Conservation (phyloP, 495 filamentous ascomycete genomes). For the Lasiosphaeria hispida region DNA sequence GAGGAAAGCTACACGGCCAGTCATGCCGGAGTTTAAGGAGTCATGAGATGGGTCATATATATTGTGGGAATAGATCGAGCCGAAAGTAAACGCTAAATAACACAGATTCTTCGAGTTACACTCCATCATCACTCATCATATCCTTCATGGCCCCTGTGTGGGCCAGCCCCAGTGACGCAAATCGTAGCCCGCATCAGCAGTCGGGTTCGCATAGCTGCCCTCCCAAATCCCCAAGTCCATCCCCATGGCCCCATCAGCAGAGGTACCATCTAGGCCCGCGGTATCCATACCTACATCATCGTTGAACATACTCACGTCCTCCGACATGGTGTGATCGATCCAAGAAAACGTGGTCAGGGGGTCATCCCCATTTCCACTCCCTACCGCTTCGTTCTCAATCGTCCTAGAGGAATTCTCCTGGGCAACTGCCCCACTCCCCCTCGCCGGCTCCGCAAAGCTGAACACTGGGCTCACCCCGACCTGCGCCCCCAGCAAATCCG, state of each 20-base stretch:
- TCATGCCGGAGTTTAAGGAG: no score
- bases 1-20: not conserved
- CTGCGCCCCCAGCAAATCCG: no score
- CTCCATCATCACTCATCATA: no score
- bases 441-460: no score
- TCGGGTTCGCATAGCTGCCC: conserved; percentile 20
- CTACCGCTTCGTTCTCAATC: not conserved
- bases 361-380: not conserved
- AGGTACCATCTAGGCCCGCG: not conserved
- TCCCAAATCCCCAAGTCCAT: conserved; percentile 22
- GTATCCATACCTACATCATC: not conserved
- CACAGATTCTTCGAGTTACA: no score
- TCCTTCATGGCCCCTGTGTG: conserved; percentile 5
- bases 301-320: not conserved
- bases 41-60: no score
- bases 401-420: not conserved
- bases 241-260: conserved; percentile 2
- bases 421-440: no score
- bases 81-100: no score
- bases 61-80: no score
- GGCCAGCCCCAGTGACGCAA: conserved; percentile 19
- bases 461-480: no score
- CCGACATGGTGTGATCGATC: not conserved
- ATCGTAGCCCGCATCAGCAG: conserved; percentile 16
- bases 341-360: not conserved